Percentiles rank a stretch among this genome's conserved stretches.
Conservation (phyloP, 768 basidiomycete genomes). For the Macrolepiota dolichaula region DNA sequence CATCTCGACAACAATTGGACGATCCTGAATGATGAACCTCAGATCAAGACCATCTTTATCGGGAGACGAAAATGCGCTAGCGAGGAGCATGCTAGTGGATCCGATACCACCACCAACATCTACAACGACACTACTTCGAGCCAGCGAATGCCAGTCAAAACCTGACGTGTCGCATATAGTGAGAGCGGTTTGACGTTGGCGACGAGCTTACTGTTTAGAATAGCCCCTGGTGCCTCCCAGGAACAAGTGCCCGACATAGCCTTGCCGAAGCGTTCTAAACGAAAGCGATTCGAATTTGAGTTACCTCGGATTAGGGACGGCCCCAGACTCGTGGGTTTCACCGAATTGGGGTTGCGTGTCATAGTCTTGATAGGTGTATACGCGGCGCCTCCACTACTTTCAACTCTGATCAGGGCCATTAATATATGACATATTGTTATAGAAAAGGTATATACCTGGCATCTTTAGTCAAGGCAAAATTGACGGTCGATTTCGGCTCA, state of each 20-base stretch:
- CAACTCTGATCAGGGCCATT: background rate
- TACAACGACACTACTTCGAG: slow-evolving; percentile 48
- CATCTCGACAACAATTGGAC: slow-evolving; percentile 47
- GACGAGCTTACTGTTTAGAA: slow-evolving; percentile 43
- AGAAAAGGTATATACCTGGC: slow-evolving; percentile 12
- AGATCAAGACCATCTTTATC: slow-evolving; percentile 21
- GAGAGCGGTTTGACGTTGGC: background rate
- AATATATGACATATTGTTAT: background rate
- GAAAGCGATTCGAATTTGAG: slow-evolving; percentile 41
- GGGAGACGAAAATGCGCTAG: slow-evolving; percentile 27
- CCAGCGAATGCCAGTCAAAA: slow-evolving; percentile 55
- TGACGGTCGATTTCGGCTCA: background rate
- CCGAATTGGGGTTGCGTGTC: background rate
- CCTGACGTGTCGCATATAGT: slow-evolving; percentile 29
- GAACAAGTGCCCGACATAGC: slow-evolving; percentile 72
- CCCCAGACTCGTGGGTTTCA: background rate
- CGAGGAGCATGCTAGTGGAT: slow-evolving; percentile 30
- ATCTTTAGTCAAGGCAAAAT: slow-evolving; percentile 1
- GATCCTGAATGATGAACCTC: slow-evolving; percentile 62
- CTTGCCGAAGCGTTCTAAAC: slow-evolving; percentile 68
- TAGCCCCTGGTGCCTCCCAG: slow-evolving; percentile 66
- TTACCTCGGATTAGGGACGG: background rate
- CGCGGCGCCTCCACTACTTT: background rate
- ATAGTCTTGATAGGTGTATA: background rate
- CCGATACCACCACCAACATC: slow-evolving; percentile 76